Conservation (phyloP, 495 filamentous ascomycete genomes). For the Hypoxylon trugodes region DNA sequence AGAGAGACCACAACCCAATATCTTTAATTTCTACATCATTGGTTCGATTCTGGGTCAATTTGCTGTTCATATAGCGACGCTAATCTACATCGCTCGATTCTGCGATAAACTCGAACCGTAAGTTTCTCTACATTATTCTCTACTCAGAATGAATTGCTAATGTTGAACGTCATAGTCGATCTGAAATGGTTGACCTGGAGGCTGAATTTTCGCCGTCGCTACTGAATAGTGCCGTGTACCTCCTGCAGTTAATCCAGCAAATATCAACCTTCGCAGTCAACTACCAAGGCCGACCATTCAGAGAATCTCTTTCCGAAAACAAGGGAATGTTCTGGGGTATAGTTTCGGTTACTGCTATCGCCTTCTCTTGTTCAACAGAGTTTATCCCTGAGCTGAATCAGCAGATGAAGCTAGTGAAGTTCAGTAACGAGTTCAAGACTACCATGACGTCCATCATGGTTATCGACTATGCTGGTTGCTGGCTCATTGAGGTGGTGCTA, state of each 20-base stretch:
- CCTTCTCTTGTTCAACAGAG: constrained; percentile 96
- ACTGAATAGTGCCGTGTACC: constrained; percentile 96
- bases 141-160: constrained; percentile 40
- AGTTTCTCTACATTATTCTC: constrained; percentile 45
- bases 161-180: constrained; percentile 63
- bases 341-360: constrained; percentile 83
- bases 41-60: constrained; percentile 98
- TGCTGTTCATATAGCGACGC: constrained; percentile 90
- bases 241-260: constrained; percentile 97
- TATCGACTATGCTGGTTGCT: constrained; percentile 89
- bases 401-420: constrained; percentile 92
- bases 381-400: constrained; percentile 95
- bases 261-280: constrained; percentile 99
- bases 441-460: constrained; percentile 87
- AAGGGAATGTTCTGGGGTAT: constrained; percentile 98
- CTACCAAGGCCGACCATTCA: constrained; percentile 98
- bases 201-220: constrained; percentile 94
- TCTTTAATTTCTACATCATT: constrained; percentile 99
- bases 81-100: constrained; percentile 93
- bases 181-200: constrained; percentile 84
- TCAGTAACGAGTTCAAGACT: constrained; percentile 86
- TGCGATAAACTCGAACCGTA: constrained; percentile 86
- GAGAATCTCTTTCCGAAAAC: constrained; percentile 94
- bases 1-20: constrained; percentile 97
- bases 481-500: constrained; percentile 84